These are phyloP conservation scores for Oemleria cerasiformis DNA, from an alignment of 306 rosid genomes.

Conservation along the genomic window DNA sequence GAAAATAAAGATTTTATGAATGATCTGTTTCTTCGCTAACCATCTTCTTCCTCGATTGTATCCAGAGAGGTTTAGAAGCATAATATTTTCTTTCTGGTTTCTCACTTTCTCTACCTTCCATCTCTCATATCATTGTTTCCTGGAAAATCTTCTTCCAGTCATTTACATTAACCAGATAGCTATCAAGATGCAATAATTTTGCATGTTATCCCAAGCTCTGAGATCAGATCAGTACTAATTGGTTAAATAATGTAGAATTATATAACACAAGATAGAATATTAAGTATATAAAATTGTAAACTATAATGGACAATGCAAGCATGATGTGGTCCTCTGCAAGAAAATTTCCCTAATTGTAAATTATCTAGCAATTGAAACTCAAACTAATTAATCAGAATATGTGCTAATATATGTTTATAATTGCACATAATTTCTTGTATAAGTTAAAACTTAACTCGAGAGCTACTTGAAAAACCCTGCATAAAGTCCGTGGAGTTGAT, in stretches of 20 bases:
- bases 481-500: too few relatives aligned
- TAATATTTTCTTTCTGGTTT: background rate
- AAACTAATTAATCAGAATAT: too few relatives aligned
- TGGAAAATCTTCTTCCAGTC: too few relatives aligned
- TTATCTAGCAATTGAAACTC: background rate
- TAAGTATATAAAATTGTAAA: background rate
- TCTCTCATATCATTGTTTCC: background rate
- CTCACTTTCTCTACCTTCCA: background rate
- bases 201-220: background rate
- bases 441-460: too few relatives aligned
- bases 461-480: too few relatives aligned
- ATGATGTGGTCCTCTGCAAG: background rate
- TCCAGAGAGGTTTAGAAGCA: background rate
- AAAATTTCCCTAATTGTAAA: background rate
- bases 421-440: too few relatives aligned
- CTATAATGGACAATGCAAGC: background rate
- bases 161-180: background rate
- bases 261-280: background rate
- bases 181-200: background rate
- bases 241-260: background rate
- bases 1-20: slow-evolving; percentile 17
- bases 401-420: too few relatives aligned
- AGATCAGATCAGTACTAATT: background rate
- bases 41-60: slow-evolving; percentile 4
- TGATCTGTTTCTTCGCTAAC: slow-evolving; percentile 9